Conservation (phyloP, 1,284 basidiomycete genomes). For the Austropuccinia psidii region DNA sequence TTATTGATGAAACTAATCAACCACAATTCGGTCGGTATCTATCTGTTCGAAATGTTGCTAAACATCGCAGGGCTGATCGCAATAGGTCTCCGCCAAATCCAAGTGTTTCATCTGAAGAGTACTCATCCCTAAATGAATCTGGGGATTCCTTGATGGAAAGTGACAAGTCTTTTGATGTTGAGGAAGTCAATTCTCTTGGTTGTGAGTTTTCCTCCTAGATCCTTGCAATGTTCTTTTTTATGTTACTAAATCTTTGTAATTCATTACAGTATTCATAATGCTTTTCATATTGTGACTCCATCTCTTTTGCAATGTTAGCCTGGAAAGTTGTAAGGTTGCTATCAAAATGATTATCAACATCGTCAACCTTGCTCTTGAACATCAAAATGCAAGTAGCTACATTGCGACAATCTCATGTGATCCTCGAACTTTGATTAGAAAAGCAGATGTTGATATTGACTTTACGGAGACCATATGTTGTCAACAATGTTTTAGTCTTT, state of each 20-base stretch:
- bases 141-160: neutral
- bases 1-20: neutral
- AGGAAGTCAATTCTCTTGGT: neutral
- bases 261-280: neutral
- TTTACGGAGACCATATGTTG: neutral
- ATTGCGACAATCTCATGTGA: neutral
- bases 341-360: neutral
- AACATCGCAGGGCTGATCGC: constrained; percentile 5
- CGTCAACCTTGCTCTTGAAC: neutral
- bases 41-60: neutral
- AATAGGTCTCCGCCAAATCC: neutral
- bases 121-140: neutral
- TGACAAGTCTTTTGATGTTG: neutral
- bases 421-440: neutral
- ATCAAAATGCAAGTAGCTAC: neutral
- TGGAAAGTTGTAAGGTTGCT: neutral
- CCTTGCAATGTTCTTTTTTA: too few relatives aligned
- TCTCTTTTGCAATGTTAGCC: constrained; percentile 10
- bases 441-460: neutral
- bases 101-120: neutral
- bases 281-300: constrained; percentile 12
- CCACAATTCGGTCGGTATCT: neutral
- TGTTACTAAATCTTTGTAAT: neutral
- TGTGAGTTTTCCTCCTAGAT: neutral
- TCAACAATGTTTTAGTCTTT: neutral